Base-by-base conservation (phyloP, 2,329 filamentous ascomycete genomes). In the Epichloe typhina region DNA sequence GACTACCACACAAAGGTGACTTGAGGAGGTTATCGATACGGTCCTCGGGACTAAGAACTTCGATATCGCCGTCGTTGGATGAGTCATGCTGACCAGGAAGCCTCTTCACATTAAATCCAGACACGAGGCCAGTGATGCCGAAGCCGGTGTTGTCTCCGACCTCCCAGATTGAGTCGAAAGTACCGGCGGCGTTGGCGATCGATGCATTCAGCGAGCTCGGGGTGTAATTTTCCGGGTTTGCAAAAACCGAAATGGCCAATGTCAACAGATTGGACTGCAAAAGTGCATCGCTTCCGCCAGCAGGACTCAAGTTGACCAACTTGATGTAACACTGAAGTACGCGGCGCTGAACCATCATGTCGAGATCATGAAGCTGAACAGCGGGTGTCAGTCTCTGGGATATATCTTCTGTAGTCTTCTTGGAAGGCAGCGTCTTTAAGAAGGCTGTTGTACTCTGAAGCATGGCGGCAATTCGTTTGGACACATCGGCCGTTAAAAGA, bases 281-380 rank as follows among this genome's bases (percentile, higher is more conserved):
- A 9, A 97, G 76, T 2, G 88, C 82, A 66, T 98, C 93, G 50
- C 83, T 86, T 54, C 87, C 87, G 40, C 87, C 88, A 15, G 84
- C 79, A 38, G 93, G 88, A 59, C 88, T 95, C 47, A 94, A 77
- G 59, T 88, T 90, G 19, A 97, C 84, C 38, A 98, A 75, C 66
- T 91, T 91, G 37, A 87, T 86, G 63, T 96, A 98, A 65, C 90
- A 97, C 66, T 98, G 91, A 50, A 98, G 75, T 3, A 98, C 90
- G 59, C 93, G 82, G 52, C 93, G 79, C 58, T 94, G 85, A 12
- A 95, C 88, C 88, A 97, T 95, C 57, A 91, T 81, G 52, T 93
- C 88, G 50, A 95, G 80, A 62, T 98, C 93, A 55, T 89, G 82
- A 17, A 98, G 73, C 62, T 97, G 91, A 47, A 98, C 69, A 3